Conservation (phyloP, 768 basidiomycete genomes). For the Termitomyces sp. region DNA sequence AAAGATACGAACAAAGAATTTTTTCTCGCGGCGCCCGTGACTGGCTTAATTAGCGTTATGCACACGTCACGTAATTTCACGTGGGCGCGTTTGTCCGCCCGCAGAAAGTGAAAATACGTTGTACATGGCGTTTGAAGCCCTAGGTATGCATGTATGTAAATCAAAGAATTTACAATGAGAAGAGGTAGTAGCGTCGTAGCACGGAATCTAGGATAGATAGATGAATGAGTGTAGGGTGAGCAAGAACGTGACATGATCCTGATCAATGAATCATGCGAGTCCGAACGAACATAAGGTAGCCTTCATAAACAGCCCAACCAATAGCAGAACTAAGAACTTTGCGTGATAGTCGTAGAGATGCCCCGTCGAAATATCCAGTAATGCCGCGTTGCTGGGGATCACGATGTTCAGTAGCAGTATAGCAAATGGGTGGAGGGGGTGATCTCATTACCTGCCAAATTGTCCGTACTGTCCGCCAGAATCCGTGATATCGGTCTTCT, state of each 20-base stretch:
- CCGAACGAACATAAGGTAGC: conserved; percentile 59
- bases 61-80: conserved; percentile 31
- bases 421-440: background rate
- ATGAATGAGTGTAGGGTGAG: background rate
- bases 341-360: conserved; percentile 75
- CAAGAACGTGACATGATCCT: background rate
- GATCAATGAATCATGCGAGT: conserved; percentile 11
- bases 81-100: conserved; percentile 16
- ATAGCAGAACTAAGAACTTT: conserved; percentile 90
- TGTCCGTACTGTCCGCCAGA: conserved; percentile 58
- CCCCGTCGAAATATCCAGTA: conserved; percentile 82
- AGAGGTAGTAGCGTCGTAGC: background rate
- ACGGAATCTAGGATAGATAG: background rate
- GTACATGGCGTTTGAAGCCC: background rate
- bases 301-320: conserved; percentile 91
- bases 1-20: conserved; percentile 22
- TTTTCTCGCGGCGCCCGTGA: conserved; percentile 23
- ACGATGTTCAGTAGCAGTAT: background rate
- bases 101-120: background rate
- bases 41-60: conserved; percentile 25
- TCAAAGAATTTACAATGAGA: conserved; percentile 2
- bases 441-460: conserved; percentile 65
- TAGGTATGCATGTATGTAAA: background rate
- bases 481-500: conserved; percentile 69
- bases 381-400: conserved; percentile 70